Percentiles rank a stretch among this genome's conserved stretches.
phyloP scores from a whole-genome alignment of 352 stramenopile species.

The Globisporangium recalcitrans region DNA sequence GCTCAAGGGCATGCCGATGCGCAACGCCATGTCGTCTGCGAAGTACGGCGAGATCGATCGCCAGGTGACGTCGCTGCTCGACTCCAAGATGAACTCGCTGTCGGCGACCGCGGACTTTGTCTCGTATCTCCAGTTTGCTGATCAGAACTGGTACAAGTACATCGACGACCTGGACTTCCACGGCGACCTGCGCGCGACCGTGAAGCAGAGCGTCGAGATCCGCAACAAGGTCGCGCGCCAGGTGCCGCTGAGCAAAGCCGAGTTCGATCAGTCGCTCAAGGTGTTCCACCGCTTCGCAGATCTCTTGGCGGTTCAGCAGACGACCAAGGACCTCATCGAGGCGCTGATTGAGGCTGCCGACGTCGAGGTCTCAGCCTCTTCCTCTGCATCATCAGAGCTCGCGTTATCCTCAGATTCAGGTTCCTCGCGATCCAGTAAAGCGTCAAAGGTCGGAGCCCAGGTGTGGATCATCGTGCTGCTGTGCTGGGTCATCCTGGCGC shows the following conservation, averaged over 20 bases:
- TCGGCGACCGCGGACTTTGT: constrained; percentile 5
- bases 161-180: constrained; percentile 10
- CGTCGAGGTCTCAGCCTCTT: not conserved
- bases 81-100: constrained; percentile 6
- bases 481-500: constrained; percentile 9
- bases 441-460: constrained; percentile 2
- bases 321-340: constrained; percentile 7
- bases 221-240: constrained; percentile 9
- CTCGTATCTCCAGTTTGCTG: constrained; percentile 3
- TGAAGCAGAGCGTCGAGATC: constrained; percentile 9
- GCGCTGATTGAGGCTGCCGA: constrained; percentile 5
- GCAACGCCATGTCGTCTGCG: constrained; percentile 5
- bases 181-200: constrained; percentile 7
- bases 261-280: constrained; percentile 7
- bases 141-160: constrained; percentile 15
- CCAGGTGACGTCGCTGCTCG: constrained; percentile 7
- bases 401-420: not conserved
- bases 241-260: not conserved
- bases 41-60: constrained; percentile 10
- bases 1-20: constrained; percentile 10
- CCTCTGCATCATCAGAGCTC: not conserved
- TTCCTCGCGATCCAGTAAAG: not conserved
- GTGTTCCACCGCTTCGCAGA: constrained; percentile 8
- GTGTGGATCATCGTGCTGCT: constrained; percentile 7
- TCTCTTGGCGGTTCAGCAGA: constrained; percentile 8